Evolutionary conservation across 208 protist species (phyloP).

Genomic region (Acanthamoeba castellanii): DNA sequence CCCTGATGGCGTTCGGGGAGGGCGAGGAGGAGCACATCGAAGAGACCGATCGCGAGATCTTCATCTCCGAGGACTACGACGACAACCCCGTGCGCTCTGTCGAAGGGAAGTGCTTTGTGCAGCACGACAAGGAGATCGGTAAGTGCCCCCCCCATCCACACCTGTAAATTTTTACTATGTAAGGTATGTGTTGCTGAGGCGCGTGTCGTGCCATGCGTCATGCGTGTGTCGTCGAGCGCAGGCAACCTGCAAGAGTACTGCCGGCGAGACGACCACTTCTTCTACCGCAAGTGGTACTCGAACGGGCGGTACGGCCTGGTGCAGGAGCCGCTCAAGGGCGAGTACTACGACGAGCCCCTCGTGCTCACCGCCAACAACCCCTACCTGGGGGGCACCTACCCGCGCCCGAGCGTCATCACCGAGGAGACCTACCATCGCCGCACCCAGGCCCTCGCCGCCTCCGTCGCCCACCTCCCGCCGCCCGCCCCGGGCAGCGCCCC

Average conservation of each 20-base stretch:
- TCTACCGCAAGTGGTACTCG: slow-evolving; percentile 68
- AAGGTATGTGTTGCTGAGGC: too few species aligned
- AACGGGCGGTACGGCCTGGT: slow-evolving; percentile 54
- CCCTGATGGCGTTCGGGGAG: not conserved
- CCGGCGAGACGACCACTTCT: slow-evolving; percentile 13
- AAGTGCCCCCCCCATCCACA: not conserved
- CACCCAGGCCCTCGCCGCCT: not conserved
- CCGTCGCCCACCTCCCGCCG: not conserved
- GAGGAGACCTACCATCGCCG: not conserved
- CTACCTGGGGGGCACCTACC: not conserved
- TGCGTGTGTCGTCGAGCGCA: too few species aligned
- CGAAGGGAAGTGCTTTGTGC: slow-evolving; percentile 28
- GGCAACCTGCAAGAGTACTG: slow-evolving; percentile 1
- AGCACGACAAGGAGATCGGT: slow-evolving; percentile 65
- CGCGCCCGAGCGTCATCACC: not conserved
- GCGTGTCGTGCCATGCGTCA: too few species aligned
- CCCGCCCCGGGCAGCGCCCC: not conserved
- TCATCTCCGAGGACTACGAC: slow-evolving; percentile 68
- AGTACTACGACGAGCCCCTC: slow-evolving; percentile 55
- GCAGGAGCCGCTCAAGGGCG: slow-evolving; percentile 64
- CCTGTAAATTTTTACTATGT: too few species aligned
- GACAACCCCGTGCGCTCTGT: slow-evolving; percentile 71
- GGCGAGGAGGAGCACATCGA: not conserved
- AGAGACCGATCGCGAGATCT: slow-evolving; percentile 18
- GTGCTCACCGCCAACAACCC: not conserved